Percentiles rank a stretch among this genome's conserved stretches.
Conservation (phyloP, 805 yeast species). For the Kuraishia piskuri region DNA sequence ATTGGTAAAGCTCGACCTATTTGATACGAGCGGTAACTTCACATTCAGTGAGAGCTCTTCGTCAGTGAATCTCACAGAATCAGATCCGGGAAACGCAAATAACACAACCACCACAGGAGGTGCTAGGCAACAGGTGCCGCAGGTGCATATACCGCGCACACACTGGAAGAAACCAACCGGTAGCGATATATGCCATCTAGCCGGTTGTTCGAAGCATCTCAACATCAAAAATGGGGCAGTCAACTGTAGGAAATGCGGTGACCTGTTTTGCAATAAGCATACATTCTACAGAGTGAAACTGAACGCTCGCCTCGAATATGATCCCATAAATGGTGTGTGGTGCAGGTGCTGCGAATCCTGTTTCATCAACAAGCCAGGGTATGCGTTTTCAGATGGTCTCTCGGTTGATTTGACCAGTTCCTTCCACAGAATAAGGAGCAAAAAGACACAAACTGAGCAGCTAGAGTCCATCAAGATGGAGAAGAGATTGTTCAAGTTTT, state of each 20-base stretch:
- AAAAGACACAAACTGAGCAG: conserved; percentile 36
- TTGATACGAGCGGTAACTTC: conserved; percentile 27
- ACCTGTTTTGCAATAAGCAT: conserved; percentile 59
- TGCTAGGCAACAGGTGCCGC: neutral
- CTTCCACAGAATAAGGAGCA: conserved; percentile 34
- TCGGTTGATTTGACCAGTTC: conserved; percentile 32
- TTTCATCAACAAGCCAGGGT: conserved; percentile 45
- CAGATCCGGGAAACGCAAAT: neutral
- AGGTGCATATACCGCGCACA: conserved; percentile 22
- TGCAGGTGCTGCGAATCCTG: conserved; percentile 61
- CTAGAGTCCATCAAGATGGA: conserved; percentile 51
- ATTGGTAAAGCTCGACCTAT: conserved; percentile 36
- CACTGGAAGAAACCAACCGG: conserved; percentile 53
- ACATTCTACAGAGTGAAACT: conserved; percentile 45
- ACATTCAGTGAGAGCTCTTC: conserved; percentile 9
- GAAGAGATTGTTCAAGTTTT: conserved; percentile 45
- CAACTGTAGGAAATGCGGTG: conserved; percentile 75
- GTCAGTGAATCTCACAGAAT: neutral
- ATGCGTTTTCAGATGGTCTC: conserved; percentile 33
- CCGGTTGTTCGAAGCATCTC: conserved; percentile 32
- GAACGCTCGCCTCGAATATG: conserved; percentile 35
- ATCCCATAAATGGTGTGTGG: conserved; percentile 51
- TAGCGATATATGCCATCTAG: conserved; percentile 30
- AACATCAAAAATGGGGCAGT: conserved; percentile 46
- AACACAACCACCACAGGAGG: neutral